Percentiles rank a stretch among this genome's conserved stretches.
Conservation (phyloP, 179 eudicot genomes). For the Silene vulgaris region DNA sequence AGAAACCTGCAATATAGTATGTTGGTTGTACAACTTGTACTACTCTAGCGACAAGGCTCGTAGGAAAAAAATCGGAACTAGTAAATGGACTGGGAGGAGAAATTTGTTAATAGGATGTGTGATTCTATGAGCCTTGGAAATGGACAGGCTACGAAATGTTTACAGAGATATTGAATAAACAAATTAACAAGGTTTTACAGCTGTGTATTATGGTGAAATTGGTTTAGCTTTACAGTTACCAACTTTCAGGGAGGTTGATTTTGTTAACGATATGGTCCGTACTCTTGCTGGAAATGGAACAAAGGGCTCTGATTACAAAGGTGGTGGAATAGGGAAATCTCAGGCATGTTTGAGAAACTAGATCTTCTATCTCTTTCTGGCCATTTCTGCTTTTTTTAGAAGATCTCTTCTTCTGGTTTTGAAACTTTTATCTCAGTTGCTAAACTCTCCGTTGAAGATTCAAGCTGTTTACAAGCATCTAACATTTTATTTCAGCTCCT, state of each 20-base stretch:
- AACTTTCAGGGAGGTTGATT: slow-evolving; percentile 74
- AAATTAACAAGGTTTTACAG: neutral
- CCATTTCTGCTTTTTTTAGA: neutral
- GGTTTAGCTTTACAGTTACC: slow-evolving; percentile 3
- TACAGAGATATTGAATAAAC: neutral
- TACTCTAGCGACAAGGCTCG: neutral
- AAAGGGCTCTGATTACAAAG: slow-evolving; percentile 90
- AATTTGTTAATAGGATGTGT: slow-evolving; percentile 1
- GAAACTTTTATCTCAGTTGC: neutral
- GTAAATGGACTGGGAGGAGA: neutral
- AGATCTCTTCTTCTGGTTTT: neutral
- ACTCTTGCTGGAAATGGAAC: slow-evolving; percentile 97
- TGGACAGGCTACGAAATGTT: neutral
- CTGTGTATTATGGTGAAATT: slow-evolving; percentile 3
- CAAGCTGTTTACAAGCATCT: slow-evolving; percentile 7
- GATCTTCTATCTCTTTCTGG: neutral
- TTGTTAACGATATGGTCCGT: slow-evolving; percentile 74
- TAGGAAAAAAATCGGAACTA: neutral
- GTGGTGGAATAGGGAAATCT: slow-evolving; percentile 69
- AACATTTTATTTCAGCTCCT: slow-evolving; percentile 59
- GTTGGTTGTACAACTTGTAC: neutral
- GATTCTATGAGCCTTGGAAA: neutral
- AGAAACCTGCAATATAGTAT: neutral
- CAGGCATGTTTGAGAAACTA: slow-evolving; percentile 54
- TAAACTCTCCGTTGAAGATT: neutral